phyloP scores from a whole-genome alignment of 768 basidiomycete species.

The Collybia sordida region DNA sequence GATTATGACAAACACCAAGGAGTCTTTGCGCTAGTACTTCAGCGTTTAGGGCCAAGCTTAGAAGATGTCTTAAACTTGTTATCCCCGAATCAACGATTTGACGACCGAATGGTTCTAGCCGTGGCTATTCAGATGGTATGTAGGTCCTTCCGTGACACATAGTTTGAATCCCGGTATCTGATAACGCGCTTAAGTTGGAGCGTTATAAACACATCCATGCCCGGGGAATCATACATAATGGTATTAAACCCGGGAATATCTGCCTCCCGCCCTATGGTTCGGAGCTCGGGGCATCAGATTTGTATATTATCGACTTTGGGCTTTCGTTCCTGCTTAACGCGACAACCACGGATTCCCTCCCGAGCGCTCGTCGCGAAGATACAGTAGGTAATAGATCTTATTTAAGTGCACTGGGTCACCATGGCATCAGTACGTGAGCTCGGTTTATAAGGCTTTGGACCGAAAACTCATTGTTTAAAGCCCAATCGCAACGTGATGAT shows the following conservation, averaged over 20 bases:
- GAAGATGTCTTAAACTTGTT: constrained; percentile 17
- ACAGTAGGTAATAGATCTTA: constrained; percentile 28
- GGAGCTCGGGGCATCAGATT: neutral
- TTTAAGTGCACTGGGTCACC: constrained; percentile 29
- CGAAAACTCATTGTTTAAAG: constrained; percentile 9
- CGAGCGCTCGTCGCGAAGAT: constrained; percentile 16
- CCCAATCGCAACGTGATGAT: constrained; percentile 34
- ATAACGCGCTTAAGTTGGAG: constrained; percentile 20
- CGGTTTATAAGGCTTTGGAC: neutral
- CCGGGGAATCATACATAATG: constrained; percentile 27
- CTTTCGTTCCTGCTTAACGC: constrained; percentile 16
- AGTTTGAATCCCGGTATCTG: neutral
- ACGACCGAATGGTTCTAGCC: constrained; percentile 21
- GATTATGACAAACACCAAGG: constrained; percentile 15
- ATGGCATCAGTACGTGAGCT: constrained; percentile 26
- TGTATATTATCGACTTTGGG: constrained; percentile 29
- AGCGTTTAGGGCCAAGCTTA: constrained; percentile 26
- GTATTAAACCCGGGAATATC: constrained; percentile 31
- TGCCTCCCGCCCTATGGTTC: constrained; percentile 18
- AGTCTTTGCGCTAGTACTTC: constrained; percentile 24
- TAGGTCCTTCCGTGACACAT: constrained; percentile 3
- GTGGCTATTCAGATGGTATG: constrained; percentile 29
- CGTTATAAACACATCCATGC: constrained; percentile 24
- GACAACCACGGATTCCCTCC: constrained; percentile 11
- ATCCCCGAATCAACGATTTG: constrained; percentile 11